Base-by-base conservation (phyloP, 116 monocot genomes). In the Trichopus zeylanicus region DNA sequence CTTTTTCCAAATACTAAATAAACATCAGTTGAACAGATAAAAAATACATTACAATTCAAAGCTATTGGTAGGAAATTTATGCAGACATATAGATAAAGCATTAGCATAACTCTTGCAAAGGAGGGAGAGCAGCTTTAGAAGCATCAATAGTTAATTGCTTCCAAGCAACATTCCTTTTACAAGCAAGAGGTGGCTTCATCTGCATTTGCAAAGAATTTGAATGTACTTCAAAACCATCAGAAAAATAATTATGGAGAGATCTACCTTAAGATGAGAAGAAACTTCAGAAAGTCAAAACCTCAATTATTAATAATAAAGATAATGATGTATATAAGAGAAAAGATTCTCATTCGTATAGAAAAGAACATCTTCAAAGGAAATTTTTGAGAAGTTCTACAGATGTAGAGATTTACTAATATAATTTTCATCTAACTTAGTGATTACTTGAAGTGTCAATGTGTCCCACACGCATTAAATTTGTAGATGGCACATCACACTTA, bases 231-330 rank as follows among this genome's bases (percentile, higher is more conserved):
- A 13, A 42, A 42, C n/a, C n/a, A 42, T 1, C 0, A n/a, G n/a
- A 42, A 42, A 42, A 39, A n/a, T 51, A 73, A 47, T 69, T 38
- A 67, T 46, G 67, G 46, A 26, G 31, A 18, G 24, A 3, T 6
- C 62, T 73, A 90, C 89, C 81, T 81, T 82, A 27, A 46, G 62
- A 29, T 59, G 61, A 49, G 68, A 60, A 58, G 67, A 56, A 58
- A 18, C 25, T 51, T 60, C 63, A 62, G 60, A 65, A 29, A 77
- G 86, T 91, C 78, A 63, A 76, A 71, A 55, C 42, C 13, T 2
- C 13, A 42, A 15, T 15, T 16, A n/a, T 2, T 0, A 9, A 15
- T 13, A 42, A 3, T 15, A 42, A 9, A n/a, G 42, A 16, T n/a
- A 8, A 1, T 0, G 4, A 37, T 37, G 37, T 15, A 5, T 37